Base-by-base conservation (phyloP, 768 basidiomycete species). In the Glaciozyma martinii region DNA sequence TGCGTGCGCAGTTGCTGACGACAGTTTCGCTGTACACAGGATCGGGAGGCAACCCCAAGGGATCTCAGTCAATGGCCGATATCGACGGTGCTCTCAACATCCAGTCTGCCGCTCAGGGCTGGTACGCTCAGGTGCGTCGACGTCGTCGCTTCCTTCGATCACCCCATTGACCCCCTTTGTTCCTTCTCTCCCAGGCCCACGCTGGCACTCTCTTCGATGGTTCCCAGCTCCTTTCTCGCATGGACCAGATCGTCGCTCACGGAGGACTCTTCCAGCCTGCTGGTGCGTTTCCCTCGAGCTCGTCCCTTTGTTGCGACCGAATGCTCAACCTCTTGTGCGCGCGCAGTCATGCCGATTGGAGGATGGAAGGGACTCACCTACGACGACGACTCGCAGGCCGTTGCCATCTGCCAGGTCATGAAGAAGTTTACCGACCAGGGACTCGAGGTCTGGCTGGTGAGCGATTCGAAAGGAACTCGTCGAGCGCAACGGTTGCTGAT, bases 361-460 rank as follows among this genome's bases (percentile, higher is more conserved):
- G 70, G 70, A 32, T 73, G 70, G 66, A 59, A 57, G 23, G 70
- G 73, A 25, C 67, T 74, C 42, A 74, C 70, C 56, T 32, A 60
- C 30, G 15, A 25, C 42, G 64, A 71, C 65, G 71, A 71, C 71
- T 58, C 59, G 30, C 71, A 74, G 52, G 72, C 72, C 2, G 46
- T 62, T 6, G 69, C 68, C 13, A 74, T 74, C 37, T 65, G 65
- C n/a, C 69, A 67, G 27, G 71, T 71, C 61, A 71, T 74, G 71
- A 74, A 74, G 66, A 46, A 72, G 63, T 74, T 71, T 70, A 71
- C 69, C 50, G 73, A 74, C 63, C 47, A 63, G n/a, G 73, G 73
- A 29, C 59, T 74, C 63, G 71, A 72, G 60, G 73, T 74, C 60
- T 72, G 73, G 71, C 71, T 74, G 27, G n/a, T n/a, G n/a, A n/a